Conservation (phyloP, 2,329 filamentous ascomycete genomes). For the Stagonosporopsis vannaccii region DNA sequence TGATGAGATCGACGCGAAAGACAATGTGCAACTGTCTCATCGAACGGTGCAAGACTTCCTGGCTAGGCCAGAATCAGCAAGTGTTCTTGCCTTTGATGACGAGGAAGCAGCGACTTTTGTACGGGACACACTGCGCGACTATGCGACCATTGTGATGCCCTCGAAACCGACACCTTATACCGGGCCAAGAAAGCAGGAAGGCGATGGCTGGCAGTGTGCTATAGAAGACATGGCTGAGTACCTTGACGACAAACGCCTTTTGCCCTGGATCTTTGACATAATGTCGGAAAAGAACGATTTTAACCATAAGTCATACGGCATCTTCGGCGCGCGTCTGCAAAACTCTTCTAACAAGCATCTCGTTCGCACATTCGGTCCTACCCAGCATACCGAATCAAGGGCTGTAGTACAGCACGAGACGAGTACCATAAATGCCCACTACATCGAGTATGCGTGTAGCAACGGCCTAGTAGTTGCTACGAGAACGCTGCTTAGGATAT, state of each 20-base stretch:
- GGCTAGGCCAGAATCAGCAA: neutral
- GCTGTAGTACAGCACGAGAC: neutral
- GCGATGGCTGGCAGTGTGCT: neutral
- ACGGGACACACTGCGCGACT: neutral
- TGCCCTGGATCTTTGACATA: neutral
- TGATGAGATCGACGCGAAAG: neutral
- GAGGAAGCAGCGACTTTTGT: neutral
- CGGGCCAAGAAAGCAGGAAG: neutral
- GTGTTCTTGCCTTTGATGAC: neutral
- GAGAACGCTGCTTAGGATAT: neutral
- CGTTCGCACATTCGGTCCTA: neutral
- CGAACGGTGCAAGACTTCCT: neutral
- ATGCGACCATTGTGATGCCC: neutral
- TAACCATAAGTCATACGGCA: neutral
- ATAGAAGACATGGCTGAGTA: neutral
- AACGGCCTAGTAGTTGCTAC: neutral
- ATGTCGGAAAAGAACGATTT: neutral
- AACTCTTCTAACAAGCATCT: neutral
- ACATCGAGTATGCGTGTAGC: neutral
- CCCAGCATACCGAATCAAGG: neutral
- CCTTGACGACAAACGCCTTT: neutral
- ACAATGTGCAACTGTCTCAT: neutral
- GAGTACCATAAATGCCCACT: neutral
- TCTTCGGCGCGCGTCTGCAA: neutral
- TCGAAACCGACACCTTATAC: neutral